Evolutionary conservation across 2,329 filamentous ascomycete genomes (phyloP).

Genomic region (Fusarium fracticaudum): DNA sequence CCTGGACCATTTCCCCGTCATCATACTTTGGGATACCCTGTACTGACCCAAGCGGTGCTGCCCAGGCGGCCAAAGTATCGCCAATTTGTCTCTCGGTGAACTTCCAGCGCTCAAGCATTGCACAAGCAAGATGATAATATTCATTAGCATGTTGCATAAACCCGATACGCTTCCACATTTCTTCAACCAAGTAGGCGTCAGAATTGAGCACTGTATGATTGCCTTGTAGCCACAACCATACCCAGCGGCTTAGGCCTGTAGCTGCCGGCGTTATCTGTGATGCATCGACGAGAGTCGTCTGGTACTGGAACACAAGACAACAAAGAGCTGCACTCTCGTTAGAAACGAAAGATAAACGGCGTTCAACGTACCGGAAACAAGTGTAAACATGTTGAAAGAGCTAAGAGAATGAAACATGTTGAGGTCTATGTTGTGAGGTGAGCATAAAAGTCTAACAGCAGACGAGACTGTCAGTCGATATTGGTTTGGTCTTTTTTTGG

Average conservation of each 20-base stretch:
- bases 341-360: neutral
- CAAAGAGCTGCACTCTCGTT: neutral
- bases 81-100: neutral
- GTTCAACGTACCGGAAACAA: neutral
- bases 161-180: neutral
- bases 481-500: neutral
- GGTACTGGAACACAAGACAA: neutral
- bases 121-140: no score
- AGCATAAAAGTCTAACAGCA: neutral
- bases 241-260: neutral
- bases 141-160: no score
- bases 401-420: neutral
- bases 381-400: neutral
- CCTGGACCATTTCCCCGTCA: neutral
- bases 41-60: neutral
- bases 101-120: neutral
- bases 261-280: neutral
- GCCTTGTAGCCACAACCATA: neutral
- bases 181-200: neutral
- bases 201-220: accelerated
- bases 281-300: neutral
- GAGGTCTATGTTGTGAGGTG: neutral
- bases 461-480: neutral
- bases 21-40: neutral
- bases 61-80: neutral